Evolutionary conservation across 2,329 filamentous ascomycete genomes (phyloP), one percentile per base, ranked within the genome.

Genomic region (Knoxdaviesia proteae): DNA sequence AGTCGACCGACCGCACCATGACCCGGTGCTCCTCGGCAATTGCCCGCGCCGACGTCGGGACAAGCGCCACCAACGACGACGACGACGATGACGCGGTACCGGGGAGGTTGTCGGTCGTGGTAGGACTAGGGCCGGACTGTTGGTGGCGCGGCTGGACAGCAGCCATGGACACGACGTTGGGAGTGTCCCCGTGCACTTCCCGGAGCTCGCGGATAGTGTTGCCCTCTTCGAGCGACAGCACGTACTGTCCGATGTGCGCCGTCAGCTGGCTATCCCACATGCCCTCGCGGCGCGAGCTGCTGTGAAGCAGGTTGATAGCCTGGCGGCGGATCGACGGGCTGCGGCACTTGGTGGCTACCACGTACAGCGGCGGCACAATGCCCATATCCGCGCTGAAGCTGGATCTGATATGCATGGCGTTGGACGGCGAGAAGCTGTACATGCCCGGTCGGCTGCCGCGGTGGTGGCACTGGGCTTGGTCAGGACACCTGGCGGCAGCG

Each of bases 241-340:
- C 61, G 69, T 69, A 74, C 45, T 60, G 61, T 39, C 63, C 65
- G 48, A 75, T 73, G 6, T 63, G 63, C 1, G 70, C 69, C 7
- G 65, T 61, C 46, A 75, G 61, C 48, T 71, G 66, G 49, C 69
- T 76, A 50, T 82, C 76, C 77, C 77, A 81, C 65, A 80, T 75
- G 29, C 72, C 76, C 56, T 81, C 77, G 40, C 75, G 62, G 39
- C 75, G 64, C 6, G 73, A 68, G 50, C 69, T 74, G 49, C 65
- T 71, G 41, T 64, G 62, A 44, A 81, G 57, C 35, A 81, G 55
- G 52, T 71, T 63, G 37, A 80, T 74, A 6, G 77, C 76, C 47
- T 71, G 68, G 11, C 72, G 62, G 20, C 77, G 67, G 34, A 70
- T 62, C 1, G 58, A 49, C 0, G 67, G 64, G 46, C 78, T 68